Evolutionary conservation across 805 yeast species (phyloP), one percentile per base, ranked within the genome.

Genomic region (Metschnikowia noctiluminum): DNA sequence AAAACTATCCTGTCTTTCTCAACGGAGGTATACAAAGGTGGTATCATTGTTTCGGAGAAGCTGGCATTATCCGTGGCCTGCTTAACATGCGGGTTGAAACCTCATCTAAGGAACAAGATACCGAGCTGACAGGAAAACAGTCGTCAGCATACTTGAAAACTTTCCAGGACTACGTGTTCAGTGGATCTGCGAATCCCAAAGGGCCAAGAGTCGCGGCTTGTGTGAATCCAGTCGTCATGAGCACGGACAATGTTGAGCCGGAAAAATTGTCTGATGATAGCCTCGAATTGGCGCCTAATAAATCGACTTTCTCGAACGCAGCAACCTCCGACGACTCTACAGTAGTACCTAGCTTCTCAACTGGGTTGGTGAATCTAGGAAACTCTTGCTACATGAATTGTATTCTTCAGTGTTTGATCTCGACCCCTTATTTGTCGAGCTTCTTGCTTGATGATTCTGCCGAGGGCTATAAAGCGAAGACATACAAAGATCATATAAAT

Each of bases 381-480:
- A 92, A 92, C 60, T 87, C 96, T 0, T 91, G 97, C 64, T 91
- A 91, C 65, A 86, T 91, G 90, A 91, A 91, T 66, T 86, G 96
- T 56, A 76, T 87, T 3, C 65, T 91, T n/a, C 98, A 91, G 67
- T 89, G 97, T 64, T 63, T 92, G 34, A 75, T 84, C 3, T 91
- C 92, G 0, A 82, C 92, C 0, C 81, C 81, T 1, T 82, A 81
- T 50, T 67, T 91, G 28, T 75, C 84, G 2, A 73, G 70, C 40
- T 80, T 86, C 48, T 87, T 91, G 59, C 69, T 84, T 21, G 39
- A 57, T 59, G 11, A 44, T 37, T 41, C 27, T 41, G 35, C n/a
- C 45, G 35, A 16, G 35, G 40, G 37, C n/a, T 35, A 28, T 27
- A 47, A 40, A 7, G 39, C 54, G n/a, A 82, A 81, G 12, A 66